phyloP scores from a whole-genome alignment of 108 stramenopile species.

The Fistulifera pelliculosa region DNA sequence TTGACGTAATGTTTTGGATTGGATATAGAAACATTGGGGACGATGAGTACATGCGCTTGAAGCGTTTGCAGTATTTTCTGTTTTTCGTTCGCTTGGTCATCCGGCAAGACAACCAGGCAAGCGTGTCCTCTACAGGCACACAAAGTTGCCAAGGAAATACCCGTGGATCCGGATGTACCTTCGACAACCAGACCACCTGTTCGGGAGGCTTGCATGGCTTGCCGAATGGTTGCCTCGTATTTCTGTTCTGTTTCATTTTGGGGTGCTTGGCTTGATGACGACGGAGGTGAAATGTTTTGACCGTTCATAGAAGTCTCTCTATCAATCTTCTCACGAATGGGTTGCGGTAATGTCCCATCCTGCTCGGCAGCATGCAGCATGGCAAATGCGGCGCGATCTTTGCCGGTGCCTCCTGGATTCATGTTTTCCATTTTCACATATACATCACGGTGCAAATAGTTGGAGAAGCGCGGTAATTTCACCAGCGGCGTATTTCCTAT shows the following conservation, averaged over 20 bases:
- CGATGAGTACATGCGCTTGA: slow-evolving; percentile 80
- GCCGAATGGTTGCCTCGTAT: slow-evolving; percentile 26
- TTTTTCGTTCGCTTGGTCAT: slow-evolving; percentile 92
- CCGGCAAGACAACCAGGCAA: slow-evolving; percentile 88
- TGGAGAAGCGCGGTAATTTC: slow-evolving; percentile 17
- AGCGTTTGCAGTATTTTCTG: slow-evolving; percentile 47
- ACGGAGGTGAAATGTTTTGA: no score
- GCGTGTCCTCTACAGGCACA: slow-evolving; percentile 76
- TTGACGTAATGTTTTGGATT: slow-evolving; percentile 96
- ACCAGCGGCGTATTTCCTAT: slow-evolving; percentile 37
- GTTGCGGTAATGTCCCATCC: slow-evolving; percentile 41
- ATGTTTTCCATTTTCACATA: slow-evolving; percentile 73
- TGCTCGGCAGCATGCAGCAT: slow-evolving; percentile 80
- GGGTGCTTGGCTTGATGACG: no score
- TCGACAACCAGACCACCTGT: slow-evolving; percentile 87
- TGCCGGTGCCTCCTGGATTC: slow-evolving; percentile 90
- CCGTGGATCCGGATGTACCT: slow-evolving; percentile 95
- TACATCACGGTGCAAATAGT: slow-evolving; percentile 34
- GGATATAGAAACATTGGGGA: slow-evolving; percentile 79
- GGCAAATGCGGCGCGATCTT: slow-evolving; percentile 81
- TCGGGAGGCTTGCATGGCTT: slow-evolving; percentile 8
- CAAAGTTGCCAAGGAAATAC: slow-evolving; percentile 84
- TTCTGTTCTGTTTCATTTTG: slow-evolving; percentile 15
- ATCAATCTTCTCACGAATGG: slow-evolving; percentile 12
- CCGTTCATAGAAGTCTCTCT: no score